Percentiles rank a stretch among this genome's conserved stretches.
Evolutionary conservation across 1,139 yeast species (phyloP).

Genomic region (Diutina pseudorugosa): DNA sequence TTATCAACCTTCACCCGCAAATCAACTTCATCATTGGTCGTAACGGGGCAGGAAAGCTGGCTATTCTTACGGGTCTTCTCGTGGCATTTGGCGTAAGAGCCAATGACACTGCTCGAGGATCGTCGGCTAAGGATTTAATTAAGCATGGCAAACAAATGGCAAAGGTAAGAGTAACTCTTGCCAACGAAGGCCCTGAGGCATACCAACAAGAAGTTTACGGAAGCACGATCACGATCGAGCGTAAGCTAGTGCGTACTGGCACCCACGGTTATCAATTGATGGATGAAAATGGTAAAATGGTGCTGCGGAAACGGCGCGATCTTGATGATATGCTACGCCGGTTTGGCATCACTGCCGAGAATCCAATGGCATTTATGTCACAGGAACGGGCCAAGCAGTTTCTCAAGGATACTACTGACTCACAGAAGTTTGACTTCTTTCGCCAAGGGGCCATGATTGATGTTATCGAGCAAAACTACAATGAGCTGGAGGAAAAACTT

Average conservation of each 20-base stretch:
- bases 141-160: constrained; percentile 67
- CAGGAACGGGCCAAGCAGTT: constrained; percentile 94
- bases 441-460: constrained; percentile 64
- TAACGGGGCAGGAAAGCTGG: constrained; percentile 94
- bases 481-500: neutral
- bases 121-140: constrained; percentile 55
- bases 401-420: constrained; percentile 60
- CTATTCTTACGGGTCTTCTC: constrained; percentile 81
- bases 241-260: constrained; percentile 49
- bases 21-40: constrained; percentile 87
- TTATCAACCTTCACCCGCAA: constrained; percentile 66
- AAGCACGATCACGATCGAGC: constrained; percentile 51
- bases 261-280: constrained; percentile 41
- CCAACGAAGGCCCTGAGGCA: constrained; percentile 55
- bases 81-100: constrained; percentile 94
- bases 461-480: neutral
- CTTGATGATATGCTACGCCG: constrained; percentile 57
- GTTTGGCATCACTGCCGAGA: constrained; percentile 72
- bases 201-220: constrained; percentile 60
- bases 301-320: constrained; percentile 52
- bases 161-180: constrained; percentile 44
- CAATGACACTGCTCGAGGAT: constrained; percentile 78
- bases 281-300: constrained; percentile 35
- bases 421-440: constrained; percentile 59
- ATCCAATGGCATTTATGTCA: constrained; percentile 85